These are phyloP conservation scores for Boletus subluridellus DNA, from an alignment of 1,284 basidiomycete genomes.

Conservation along the genomic window DNA sequence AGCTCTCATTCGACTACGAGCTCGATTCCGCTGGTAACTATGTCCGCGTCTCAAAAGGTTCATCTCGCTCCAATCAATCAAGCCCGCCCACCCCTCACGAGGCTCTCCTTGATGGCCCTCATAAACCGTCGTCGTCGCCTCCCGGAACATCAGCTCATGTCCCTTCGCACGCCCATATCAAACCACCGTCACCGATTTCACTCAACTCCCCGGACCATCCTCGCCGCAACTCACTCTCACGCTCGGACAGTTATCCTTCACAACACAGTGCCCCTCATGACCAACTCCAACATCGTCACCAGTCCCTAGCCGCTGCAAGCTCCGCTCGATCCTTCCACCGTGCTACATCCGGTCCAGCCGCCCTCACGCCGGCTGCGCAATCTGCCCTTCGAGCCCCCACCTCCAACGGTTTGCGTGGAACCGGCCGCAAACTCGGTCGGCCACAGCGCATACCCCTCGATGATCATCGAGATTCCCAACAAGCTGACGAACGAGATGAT, in stretches of 20 bases:
- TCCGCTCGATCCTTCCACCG: conserved; percentile 55
- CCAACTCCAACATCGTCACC: conserved; percentile 27
- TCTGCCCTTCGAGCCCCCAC: conserved; percentile 24
- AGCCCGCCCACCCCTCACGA: conserved; percentile 41
- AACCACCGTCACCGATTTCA: conserved; percentile 35
- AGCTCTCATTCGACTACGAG: conserved; percentile 70
- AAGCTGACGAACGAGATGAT: conserved; percentile 40
- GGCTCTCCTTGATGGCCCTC: conserved; percentile 23
- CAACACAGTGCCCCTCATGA: conserved; percentile 19
- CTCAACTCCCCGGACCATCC: conserved; percentile 37
- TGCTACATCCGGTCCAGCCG: conserved; percentile 53
- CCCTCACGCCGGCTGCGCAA: conserved; percentile 33
- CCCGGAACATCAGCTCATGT: conserved; percentile 21
- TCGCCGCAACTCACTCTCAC: conserved; percentile 53
- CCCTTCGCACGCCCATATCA: conserved; percentile 21
- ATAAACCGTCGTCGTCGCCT: conserved; percentile 28
- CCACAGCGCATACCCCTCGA: conserved; percentile 45
- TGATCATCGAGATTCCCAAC: conserved; percentile 37
- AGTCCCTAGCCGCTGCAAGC: conserved; percentile 18
- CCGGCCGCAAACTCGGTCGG: conserved; percentile 35
- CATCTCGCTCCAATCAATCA: conserved; percentile 34
- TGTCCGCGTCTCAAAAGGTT: conserved; percentile 50
- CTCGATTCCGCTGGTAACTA: conserved; percentile 57
- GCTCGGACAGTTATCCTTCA: conserved; percentile 56
- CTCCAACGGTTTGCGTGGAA: conserved; percentile 35